These are phyloP conservation scores for Colletotrichum limetticola DNA, from an alignment of 2,329 filamentous ascomycete species.

Conservation along the genomic window DNA sequence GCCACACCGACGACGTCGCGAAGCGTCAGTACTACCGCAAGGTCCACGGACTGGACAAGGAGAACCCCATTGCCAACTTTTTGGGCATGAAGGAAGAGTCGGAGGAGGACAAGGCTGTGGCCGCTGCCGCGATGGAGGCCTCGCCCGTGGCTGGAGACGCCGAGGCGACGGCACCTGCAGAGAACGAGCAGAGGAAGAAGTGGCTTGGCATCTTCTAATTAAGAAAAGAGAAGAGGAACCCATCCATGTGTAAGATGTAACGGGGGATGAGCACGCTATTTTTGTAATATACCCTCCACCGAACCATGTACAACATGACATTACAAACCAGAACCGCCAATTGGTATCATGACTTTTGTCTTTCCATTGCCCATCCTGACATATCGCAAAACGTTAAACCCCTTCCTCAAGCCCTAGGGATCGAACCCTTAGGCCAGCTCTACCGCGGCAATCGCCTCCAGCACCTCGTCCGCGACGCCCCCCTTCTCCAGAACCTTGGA, in stretches of 20 bases:
- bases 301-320: constrained; percentile 31
- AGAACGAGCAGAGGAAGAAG: constrained; percentile 68
- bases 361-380: constrained; percentile 6
- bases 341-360: constrained; percentile 32
- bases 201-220: constrained; percentile 84
- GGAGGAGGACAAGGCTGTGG: constrained; percentile 44
- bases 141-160: constrained; percentile 18
- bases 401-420: neutral
- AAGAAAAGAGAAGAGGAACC: constrained; percentile 22
- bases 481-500: constrained; percentile 79
- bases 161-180: constrained; percentile 31
- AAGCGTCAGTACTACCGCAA: constrained; percentile 89
- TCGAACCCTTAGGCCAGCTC: constrained; percentile 66
- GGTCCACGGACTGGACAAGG: constrained; percentile 82
- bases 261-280: neutral
- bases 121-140: constrained; percentile 43
- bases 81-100: constrained; percentile 48
- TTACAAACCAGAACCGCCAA: constrained; percentile 17
- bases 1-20: constrained; percentile 83
- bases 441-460: constrained; percentile 82
- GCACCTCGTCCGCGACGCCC: constrained; percentile 86
- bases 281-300: constrained; percentile 29
- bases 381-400: constrained; percentile 19
- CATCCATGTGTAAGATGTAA: neutral
- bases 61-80: constrained; percentile 63